Evolutionary conservation across 1,284 basidiomycete genomes (phyloP), one percentile per base, ranked within the genome.

Genomic region (Ustanciosporium gigantosporum): DNA sequence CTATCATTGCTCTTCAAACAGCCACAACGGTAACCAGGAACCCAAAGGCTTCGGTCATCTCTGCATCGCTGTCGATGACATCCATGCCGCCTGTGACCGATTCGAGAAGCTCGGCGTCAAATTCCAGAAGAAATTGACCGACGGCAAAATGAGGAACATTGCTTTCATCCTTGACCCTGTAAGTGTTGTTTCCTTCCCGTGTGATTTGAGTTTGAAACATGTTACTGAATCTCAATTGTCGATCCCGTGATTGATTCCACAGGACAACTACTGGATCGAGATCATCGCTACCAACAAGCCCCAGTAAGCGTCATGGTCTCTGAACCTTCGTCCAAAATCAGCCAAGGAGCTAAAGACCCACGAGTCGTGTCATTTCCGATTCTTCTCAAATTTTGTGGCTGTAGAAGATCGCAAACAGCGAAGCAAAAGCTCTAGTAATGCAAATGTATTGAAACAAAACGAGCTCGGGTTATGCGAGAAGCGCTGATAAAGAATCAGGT

Each of bases 121-220:
- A 43, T 96, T 94, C 82, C 89, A 93, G 83, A 96, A 95, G 82
- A 84, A 83, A 52, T 87, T 86, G 31, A 85, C 83, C 4, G 91
- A 94, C 46, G 91, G 91, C 5, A 87, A 83, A 76, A 93, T 95
- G 89, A 85, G 80, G 78, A 76, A 67, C 40, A 88, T 91, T 58
- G 91, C 91, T 2, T 94, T 95, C 78, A 87, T 91, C 70, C 80
- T 90, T 78, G 91, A 93, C 79, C 90, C 90, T 21, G 65, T 65
- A 50, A 35, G 60, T 65, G 14, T 11, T 9, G 11, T n/a, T 4
- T 6, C 5, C 20, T n/a, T n/a, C n/a, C n/a, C n/a, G n/a, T n/a
- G n/a, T n/a, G n/a, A n/a, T n/a, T n/a, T n/a, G 5, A 36, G 35
- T 16, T 22, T 5, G 35, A 19, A 15, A n/a, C 27, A n/a, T n/a